phyloP scores from a whole-genome alignment of 768 basidiomycete species.

The Mycena pura region DNA sequence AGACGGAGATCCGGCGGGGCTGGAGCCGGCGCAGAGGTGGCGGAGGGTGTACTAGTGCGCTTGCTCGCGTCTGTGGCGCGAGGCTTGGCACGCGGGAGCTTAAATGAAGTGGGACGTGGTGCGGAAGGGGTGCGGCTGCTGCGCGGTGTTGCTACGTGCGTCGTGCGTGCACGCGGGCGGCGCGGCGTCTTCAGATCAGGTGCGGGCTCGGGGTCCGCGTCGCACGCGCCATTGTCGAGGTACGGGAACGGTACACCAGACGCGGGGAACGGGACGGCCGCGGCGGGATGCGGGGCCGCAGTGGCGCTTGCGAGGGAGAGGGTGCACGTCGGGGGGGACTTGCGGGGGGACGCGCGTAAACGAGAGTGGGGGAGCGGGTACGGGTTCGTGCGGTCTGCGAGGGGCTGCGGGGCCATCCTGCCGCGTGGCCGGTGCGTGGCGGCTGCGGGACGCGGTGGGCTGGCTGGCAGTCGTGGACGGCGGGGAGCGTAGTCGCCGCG shows the following conservation, averaged over 20 bases:
- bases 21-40: not conserved
- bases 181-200: not conserved
- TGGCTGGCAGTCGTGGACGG: not conserved
- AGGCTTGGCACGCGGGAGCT: too few species aligned
- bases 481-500: not conserved
- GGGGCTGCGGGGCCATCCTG: not conserved
- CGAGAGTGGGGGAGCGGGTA: constrained; percentile 3
- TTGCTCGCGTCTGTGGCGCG: too few species aligned
- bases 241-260: constrained; percentile 11
- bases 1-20: not conserved
- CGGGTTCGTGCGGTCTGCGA: constrained; percentile 8
- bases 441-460: not conserved
- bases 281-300: not conserved
- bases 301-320: constrained; percentile 10
- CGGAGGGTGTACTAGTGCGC: too few species aligned
- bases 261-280: not conserved
- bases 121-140: not conserved
- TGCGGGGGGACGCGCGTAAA: constrained; percentile 3
- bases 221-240: not conserved
- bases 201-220: not conserved
- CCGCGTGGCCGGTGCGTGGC: not conserved
- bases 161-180: constrained; percentile 15
- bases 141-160: constrained; percentile 15
- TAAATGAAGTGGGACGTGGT: too few species aligned
- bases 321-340: constrained; percentile 20